Conservation (phyloP, 768 basidiomycete species). For the Mycena leptocephala region DNA sequence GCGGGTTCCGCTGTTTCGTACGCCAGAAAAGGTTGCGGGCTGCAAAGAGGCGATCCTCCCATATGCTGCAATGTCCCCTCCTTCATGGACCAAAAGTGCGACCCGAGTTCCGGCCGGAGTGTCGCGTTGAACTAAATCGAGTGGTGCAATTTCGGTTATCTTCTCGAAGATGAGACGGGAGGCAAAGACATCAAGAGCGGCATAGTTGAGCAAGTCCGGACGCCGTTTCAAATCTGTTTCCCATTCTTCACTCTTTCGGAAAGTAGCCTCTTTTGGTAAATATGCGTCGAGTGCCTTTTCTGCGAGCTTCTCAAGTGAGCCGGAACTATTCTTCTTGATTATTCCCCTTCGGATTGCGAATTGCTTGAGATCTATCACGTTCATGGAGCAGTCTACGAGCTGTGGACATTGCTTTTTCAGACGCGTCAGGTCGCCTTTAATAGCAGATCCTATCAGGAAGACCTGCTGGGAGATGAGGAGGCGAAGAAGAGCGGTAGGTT, state of each 20-base stretch:
- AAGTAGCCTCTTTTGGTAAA: neutral
- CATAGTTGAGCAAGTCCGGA: neutral
- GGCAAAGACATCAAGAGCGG: neutral
- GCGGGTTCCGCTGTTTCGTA: neutral
- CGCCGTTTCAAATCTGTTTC: neutral
- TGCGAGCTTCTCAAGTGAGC: neutral
- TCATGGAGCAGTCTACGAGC: neutral
- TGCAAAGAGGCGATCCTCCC: neutral
- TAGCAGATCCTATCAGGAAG: conserved; percentile 24
- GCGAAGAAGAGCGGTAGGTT: neutral
- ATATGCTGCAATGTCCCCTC: neutral
- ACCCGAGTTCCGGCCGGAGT: neutral
- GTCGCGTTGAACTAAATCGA: neutral
- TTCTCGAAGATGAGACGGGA: neutral
- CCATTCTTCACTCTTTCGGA: neutral
- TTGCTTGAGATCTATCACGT: neutral
- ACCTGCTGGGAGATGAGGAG: neutral
- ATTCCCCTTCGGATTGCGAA: neutral
- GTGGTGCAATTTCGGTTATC: neutral
- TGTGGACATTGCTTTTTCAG: conserved; percentile 32
- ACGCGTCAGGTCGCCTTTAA: conserved; percentile 37
- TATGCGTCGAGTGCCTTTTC: neutral
- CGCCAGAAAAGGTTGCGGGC: neutral
- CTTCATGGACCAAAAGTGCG: neutral
- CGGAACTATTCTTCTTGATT: neutral